Evolutionary conservation across 2,329 filamentous ascomycete species (phyloP).

Genomic region (Aspergillus sp.): DNA sequence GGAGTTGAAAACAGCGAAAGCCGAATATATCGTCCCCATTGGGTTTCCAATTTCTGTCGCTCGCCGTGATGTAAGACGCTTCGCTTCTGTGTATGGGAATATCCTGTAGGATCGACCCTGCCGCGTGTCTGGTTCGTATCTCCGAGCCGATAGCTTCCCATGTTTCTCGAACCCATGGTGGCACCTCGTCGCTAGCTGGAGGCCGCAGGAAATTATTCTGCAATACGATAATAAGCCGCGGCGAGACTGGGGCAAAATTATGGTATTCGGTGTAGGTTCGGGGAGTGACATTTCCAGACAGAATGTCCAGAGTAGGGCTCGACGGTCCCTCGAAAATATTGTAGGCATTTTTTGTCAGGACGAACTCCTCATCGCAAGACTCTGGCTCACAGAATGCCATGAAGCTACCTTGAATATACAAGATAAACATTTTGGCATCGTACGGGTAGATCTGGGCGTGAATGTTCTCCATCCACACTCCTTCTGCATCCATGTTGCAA

Average conservation of each 20-base stretch:
- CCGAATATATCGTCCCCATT: too few relatives aligned
- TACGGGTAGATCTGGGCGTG: slow-evolving; percentile 15
- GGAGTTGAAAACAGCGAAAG: slow-evolving; percentile 3
- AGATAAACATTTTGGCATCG: slow-evolving; percentile 22
- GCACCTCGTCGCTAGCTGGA: slow-evolving; percentile 1
- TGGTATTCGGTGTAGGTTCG: slow-evolving; percentile 9
- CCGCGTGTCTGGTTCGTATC: slow-evolving; percentile 2
- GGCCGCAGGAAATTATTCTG: slow-evolving; percentile 6
- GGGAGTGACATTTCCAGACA: neutral
- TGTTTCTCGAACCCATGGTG: too few relatives aligned
- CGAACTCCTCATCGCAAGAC: slow-evolving; percentile 19
- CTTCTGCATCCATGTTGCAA: slow-evolving; percentile 17
- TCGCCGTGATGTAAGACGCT: slow-evolving; percentile 2
- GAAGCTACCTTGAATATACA: slow-evolving; percentile 17
- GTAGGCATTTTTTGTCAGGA: slow-evolving; percentile 26
- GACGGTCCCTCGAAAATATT: slow-evolving; percentile 22
- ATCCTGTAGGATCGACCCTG: slow-evolving; percentile 4
- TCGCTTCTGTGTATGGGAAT: slow-evolving; percentile 3
- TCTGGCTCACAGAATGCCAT: slow-evolving; percentile 22
- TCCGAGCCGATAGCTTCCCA: slow-evolving; percentile 1
- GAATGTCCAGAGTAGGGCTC: neutral
- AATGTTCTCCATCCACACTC: slow-evolving; percentile 19
- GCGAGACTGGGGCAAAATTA: slow-evolving; percentile 9
- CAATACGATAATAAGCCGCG: slow-evolving; percentile 10
- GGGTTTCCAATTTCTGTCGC: too few relatives aligned